Evolutionary conservation across 208 protist species (phyloP), one percentile per base, ranked within the genome.

Genomic region (Vickermania spadyakhi): DNA sequence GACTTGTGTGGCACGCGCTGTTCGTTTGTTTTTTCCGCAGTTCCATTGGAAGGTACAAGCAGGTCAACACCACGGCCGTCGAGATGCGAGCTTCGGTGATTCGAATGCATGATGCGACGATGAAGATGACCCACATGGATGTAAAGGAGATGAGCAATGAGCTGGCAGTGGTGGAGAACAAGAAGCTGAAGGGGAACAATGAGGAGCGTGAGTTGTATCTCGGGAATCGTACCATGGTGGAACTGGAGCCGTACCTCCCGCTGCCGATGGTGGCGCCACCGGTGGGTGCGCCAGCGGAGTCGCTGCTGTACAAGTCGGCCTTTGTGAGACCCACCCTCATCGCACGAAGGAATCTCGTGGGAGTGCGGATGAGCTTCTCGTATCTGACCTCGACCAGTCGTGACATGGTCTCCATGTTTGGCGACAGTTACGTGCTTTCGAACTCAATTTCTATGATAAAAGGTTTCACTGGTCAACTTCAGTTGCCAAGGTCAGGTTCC

Each of bases 191-290:
- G 5, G 26, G 13, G 13, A 22, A 18, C 5, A 22, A 28, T 5
- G 51, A 59, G 55, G 55, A 59, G 27, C 55, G 27, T 4, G 13
- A 41, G 7, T 28, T 59, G 55, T 59, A 41, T 21, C 7, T 29
- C 7, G 14, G 23, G 7, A n/a, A 18, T 7, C 18, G 18, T 7
- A 59, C 26, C 7, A 28, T 59, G 4, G 26, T 13, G 11, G 42
- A 59, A 28, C 55, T 59, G 18, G 55, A 59, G 25, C 55, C 55
- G 7, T 59, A 49, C 42, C 55, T 59, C 5, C 55, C 55, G 18
- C 26, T 59, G 5, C 55, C 55, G 18, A 59, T 59, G 55, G n/a
- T 14, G 13, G 5, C 14, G n/a, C 55, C 55, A 21, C 55, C 55
- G 4, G n/a, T 41, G 22, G 55, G 55, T 11, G 29, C 25, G n/a